Percentiles rank a stretch among this genome's conserved stretches.
phyloP scores from a whole-genome alignment of 169 alveolate genomes.

The Eimeria sp. region DNA sequence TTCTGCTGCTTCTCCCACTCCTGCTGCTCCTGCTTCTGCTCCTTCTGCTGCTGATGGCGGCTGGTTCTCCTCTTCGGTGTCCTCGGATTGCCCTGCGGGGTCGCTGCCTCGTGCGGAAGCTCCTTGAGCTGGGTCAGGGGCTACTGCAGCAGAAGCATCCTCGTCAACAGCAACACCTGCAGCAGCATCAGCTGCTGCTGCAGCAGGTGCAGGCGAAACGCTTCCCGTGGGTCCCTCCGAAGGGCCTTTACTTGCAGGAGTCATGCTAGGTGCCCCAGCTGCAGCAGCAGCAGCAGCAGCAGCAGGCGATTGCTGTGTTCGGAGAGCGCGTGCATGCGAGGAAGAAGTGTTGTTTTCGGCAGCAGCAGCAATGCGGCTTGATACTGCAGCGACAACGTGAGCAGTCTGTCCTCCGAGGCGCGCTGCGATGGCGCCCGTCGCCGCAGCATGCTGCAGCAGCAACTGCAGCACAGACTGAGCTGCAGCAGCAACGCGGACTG shows the following conservation, averaged over 20 bases:
- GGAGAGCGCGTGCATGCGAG: not conserved
- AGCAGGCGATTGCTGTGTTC: conserved; percentile 7
- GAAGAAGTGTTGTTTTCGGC: not conserved
- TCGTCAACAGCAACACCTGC: not conserved
- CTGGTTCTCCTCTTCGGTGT: not conserved
- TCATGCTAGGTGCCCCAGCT: not conserved
- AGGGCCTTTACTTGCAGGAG: not conserved
- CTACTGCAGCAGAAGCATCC: not conserved
- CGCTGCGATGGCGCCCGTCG: conserved; percentile 53
- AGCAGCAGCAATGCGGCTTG: conserved; percentile 57
- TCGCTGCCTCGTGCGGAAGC: not conserved
- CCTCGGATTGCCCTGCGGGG: not conserved
- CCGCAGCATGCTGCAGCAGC: conserved; percentile 60
- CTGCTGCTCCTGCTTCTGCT: not conserved
- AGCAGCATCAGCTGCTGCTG: conserved; percentile 27
- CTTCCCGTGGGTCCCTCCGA: not conserved
- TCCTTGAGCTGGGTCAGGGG: not conserved
- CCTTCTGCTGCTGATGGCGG: not conserved
- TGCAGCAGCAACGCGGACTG: conserved; percentile 29
- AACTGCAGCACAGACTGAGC: conserved; percentile 49
- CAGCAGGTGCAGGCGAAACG: not conserved
- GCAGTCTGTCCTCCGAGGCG: conserved; percentile 25
- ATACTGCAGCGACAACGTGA: conserved; percentile 20
- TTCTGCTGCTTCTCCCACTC: not conserved
- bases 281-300: conserved; percentile 39